Evolutionary conservation across 495 filamentous ascomycete genomes (phyloP), one percentile per base, ranked within the genome.

Genomic region (Penicillium chermesinum): DNA sequence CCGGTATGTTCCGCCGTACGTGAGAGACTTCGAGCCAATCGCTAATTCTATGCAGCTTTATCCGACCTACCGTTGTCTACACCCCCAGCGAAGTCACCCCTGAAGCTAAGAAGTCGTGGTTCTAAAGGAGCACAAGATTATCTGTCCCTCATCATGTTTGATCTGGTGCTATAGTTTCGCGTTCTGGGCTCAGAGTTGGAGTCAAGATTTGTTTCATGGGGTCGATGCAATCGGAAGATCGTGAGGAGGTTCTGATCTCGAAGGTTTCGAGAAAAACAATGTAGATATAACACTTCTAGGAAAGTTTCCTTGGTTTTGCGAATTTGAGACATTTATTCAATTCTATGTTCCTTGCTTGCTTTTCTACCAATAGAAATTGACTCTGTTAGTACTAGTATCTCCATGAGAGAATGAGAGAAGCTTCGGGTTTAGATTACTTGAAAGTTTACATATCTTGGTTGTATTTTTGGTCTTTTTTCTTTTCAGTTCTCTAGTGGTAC

Each of bases 1-100:
- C 57, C 74, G 85, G 91, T 95, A 76, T 37, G 89, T 76, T 42
- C 35, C 25, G 14, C 2, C 16, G 4, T 27, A 13, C 12, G 25
- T 46, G 21, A n/a, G 2, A 36, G 34, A 7, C 12, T 7, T 1
- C 17, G 0, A 27, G 12, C 19, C 44, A 38, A 38, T 34, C 0
- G 34, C 1, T 30, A 25, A 27, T 33, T 25, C 15, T 49, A 27
- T 5, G 19, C 52, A 75, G 72, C 55, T 75, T 74, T 53, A 54
- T 74, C 51, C 72, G 71, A 54, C 67, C 72, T 55, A 75, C 71
- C 37, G 72, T 67, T 62, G 65, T 47, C 52, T 73, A 72, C 59
- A 69, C 65, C 53, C 72, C 72, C 9, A 43, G 64, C 54, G 64
- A 70, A 34, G 48, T 69, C 49, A 66, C 61, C 42, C 59, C 70